These are phyloP conservation scores for Cercophora scortea DNA, from an alignment of 495 filamentous ascomycete genomes.

Conservation along the genomic window DNA sequence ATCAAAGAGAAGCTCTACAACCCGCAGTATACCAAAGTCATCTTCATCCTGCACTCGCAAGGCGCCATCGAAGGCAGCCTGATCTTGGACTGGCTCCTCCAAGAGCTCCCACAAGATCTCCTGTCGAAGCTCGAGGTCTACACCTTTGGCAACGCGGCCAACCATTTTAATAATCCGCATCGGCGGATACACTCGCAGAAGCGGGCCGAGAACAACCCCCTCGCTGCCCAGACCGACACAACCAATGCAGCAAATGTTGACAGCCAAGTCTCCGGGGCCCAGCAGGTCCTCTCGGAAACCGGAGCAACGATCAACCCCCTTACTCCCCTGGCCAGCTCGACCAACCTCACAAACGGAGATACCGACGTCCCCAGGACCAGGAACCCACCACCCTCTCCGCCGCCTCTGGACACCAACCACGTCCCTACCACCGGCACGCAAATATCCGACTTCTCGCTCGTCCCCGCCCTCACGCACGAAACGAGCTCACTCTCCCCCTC, in stretches of 20 bases:
- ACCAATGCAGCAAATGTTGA: constrained; percentile 1
- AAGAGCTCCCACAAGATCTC: constrained; percentile 61
- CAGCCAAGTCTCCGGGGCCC: not conserved
- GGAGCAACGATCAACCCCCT: not conserved
- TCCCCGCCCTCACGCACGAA: constrained; percentile 6
- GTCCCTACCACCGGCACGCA: not conserved
- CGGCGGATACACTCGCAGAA: constrained; percentile 20
- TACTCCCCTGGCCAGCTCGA: not conserved
- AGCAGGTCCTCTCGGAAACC: not conserved
- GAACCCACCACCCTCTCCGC: not conserved
- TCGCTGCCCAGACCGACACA: constrained; percentile 18
- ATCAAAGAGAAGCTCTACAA: constrained; percentile 54
- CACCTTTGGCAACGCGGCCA: constrained; percentile 78
- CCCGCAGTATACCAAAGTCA: constrained; percentile 56
- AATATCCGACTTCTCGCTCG: not conserved
- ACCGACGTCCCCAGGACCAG: not conserved
- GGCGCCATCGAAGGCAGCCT: constrained; percentile 71
- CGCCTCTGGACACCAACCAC: not conserved
- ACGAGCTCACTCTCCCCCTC: constrained; percentile 11
- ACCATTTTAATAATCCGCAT: constrained; percentile 82
- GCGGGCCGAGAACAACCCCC: constrained; percentile 13
- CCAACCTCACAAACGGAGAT: not conserved
- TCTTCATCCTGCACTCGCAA: constrained; percentile 76
- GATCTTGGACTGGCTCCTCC: constrained; percentile 71
- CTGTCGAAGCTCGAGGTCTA: constrained; percentile 72